Percentiles rank a stretch among this genome's conserved stretches.
Evolutionary conservation across 352 stramenopile genomes (phyloP).

Genomic region (Pythium diclinum): DNA sequence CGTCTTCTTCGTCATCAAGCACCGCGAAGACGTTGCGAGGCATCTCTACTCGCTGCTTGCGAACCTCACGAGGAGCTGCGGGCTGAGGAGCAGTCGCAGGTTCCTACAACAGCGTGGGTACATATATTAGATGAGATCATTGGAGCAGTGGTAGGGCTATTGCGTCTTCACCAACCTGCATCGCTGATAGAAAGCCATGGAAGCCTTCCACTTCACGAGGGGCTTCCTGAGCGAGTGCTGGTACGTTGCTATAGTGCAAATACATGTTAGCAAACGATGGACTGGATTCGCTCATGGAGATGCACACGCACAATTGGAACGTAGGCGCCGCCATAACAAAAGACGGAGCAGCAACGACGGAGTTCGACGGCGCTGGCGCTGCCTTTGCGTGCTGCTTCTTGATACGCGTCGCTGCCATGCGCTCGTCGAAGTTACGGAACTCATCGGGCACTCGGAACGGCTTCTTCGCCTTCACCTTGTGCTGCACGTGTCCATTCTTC

Average conservation of each 20-base stretch:
- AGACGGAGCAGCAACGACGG: conserved; percentile 43
- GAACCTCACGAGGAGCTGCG: conserved; percentile 5
- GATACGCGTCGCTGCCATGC: conserved; percentile 35
- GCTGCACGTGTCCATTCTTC: conserved; percentile 31
- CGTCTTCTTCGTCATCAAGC: conserved; percentile 51
- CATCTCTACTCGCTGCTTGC: conserved; percentile 30
- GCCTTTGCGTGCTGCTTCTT: conserved; percentile 34
- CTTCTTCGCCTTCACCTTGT: conserved; percentile 32
- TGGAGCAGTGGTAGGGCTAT: neutral
- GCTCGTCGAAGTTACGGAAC: conserved; percentile 79
- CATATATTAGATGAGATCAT: neutral
- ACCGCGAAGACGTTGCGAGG: conserved; percentile 68
- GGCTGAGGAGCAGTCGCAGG: conserved; percentile 13
- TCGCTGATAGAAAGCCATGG: conserved; percentile 57
- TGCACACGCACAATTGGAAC: conserved; percentile 61
- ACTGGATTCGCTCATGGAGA: neutral
- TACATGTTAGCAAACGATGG: neutral
- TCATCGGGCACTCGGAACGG: conserved; percentile 40
- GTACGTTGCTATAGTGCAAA: conserved; percentile 9
- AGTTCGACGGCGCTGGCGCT: conserved; percentile 21
- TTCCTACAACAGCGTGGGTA: neutral
- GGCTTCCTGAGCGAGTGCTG: conserved; percentile 3
- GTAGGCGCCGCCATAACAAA: conserved; percentile 64
- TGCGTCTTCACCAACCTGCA: conserved; percentile 32
- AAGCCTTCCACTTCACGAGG: conserved; percentile 62